Percentiles rank a stretch among this genome's conserved stretches.
phyloP scores from a whole-genome alignment of 192 early-diverging fungal genomes.

The Coemansia sp. region DNA sequence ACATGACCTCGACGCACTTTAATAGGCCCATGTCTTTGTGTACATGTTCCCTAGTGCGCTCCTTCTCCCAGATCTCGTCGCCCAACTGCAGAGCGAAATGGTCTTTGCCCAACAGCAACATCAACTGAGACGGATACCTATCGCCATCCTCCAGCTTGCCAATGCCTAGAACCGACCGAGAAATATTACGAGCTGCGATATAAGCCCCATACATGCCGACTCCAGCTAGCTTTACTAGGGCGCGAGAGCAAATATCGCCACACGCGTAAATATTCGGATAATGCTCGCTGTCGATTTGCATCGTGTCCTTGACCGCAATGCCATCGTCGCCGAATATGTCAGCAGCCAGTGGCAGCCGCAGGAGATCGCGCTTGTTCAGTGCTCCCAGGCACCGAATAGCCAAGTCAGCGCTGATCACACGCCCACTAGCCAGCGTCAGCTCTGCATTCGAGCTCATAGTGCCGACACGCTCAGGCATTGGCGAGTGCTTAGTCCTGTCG shows the following conservation, averaged over 20 bases:
- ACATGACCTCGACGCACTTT: conserved; percentile 19
- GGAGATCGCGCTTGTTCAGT: neutral
- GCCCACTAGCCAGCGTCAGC: conserved; percentile 25
- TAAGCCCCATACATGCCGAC: conserved; percentile 47
- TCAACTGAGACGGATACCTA: conserved; percentile 26
- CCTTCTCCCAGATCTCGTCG: conserved; percentile 37
- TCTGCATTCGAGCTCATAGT: conserved; percentile 5
- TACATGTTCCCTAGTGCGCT: conserved; percentile 12
- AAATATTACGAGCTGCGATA: conserved; percentile 44
- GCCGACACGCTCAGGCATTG: conserved; percentile 5
- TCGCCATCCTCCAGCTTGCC: conserved; percentile 15
- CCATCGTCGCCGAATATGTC: conserved; percentile 17
- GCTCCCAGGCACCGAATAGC: conserved; percentile 40
- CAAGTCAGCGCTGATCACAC: conserved; percentile 16
- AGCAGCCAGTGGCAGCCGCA: conserved; percentile 8
- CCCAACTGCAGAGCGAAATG: conserved; percentile 35
- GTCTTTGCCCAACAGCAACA: conserved; percentile 45
- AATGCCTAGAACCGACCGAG: conserved; percentile 13
- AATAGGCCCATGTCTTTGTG: conserved; percentile 39
- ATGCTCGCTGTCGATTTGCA: conserved; percentile 64
- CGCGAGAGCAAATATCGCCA: conserved; percentile 66
- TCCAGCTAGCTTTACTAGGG: conserved; percentile 46
- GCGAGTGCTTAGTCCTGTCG: neutral
- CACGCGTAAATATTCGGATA: conserved; percentile 72
- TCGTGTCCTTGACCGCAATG: conserved; percentile 61